phyloP scores from a whole-genome alignment of 345 rosid genomes.

The Cardamine resedifolia region DNA sequence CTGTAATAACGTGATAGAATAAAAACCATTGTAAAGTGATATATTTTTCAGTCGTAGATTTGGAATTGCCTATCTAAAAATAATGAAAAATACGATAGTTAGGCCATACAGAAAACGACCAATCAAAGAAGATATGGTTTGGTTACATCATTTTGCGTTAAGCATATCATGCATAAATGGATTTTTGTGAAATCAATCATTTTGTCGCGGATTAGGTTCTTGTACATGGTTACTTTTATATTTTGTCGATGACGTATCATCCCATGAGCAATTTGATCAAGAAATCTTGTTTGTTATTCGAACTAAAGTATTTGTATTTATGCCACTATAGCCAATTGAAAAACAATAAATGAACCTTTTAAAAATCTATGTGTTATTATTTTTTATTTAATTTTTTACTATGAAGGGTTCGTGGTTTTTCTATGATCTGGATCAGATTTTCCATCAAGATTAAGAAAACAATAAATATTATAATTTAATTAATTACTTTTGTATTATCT shows the following conservation, averaged over 20 bases:
- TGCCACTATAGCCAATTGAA: neutral
- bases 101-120: neutral
- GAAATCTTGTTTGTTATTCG: neutral
- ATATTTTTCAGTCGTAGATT: neutral
- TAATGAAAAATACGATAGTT: neutral
- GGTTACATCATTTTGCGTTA: neutral
- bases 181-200: neutral
- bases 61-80: neutral
- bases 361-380: too few relatives aligned
- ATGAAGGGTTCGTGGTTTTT: too few relatives aligned
- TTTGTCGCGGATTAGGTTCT: neutral
- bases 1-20: neutral
- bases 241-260: neutral
- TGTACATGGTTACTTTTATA: neutral
- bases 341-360: too few relatives aligned
- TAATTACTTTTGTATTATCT: too few relatives aligned
- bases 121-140: neutral
- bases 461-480: too few relatives aligned
- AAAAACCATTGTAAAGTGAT: neutral
- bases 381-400: too few relatives aligned
- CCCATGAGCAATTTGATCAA: neutral
- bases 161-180: neutral
- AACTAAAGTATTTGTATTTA: neutral
- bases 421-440: too few relatives aligned
- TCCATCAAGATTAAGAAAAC: too few relatives aligned